Conservation (phyloP, 2,329 filamentous ascomycete genomes). For the Juglanconis sp. region DNA sequence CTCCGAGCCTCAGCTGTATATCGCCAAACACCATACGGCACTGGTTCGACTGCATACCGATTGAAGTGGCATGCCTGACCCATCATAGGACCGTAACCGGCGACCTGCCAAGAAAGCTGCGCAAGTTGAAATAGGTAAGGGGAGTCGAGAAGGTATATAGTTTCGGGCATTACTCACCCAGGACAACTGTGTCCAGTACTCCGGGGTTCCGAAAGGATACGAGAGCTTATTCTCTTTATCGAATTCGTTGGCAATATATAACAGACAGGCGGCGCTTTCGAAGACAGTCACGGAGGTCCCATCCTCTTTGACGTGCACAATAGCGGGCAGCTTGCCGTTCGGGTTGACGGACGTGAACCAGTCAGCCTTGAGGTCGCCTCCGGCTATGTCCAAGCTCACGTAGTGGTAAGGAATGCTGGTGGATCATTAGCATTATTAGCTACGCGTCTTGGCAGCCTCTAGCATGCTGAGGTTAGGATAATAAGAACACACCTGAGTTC, state of each 20-base stretch:
- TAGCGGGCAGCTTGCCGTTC: slow-evolving; percentile 23
- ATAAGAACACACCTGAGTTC: slow-evolving; percentile 21
- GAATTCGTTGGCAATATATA: slow-evolving; percentile 24
- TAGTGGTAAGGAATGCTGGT: slow-evolving; percentile 22
- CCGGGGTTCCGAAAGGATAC: slow-evolving; percentile 20
- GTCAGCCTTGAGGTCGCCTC: slow-evolving; percentile 18
- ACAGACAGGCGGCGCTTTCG: slow-evolving; percentile 25
- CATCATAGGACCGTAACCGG: slow-evolving; percentile 22
- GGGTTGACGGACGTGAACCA: slow-evolving; percentile 25
- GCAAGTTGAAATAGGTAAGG: not conserved
- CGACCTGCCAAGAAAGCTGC: slow-evolving; percentile 24
- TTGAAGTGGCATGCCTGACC: slow-evolving; percentile 23
- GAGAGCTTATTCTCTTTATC: slow-evolving; percentile 24
- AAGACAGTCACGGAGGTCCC: slow-evolving; percentile 23
- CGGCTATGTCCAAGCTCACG: slow-evolving; percentile 19
- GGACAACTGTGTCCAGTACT: slow-evolving; percentile 24
- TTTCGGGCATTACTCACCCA: slow-evolving; percentile 15
- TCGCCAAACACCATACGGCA: slow-evolving; percentile 20
- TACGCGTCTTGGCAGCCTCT: no score
- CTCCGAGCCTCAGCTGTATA: slow-evolving; percentile 20
- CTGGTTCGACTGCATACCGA: slow-evolving; percentile 21
- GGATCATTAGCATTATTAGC: not conserved
- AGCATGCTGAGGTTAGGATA: not conserved
- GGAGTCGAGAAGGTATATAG: no score
- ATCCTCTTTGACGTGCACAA: slow-evolving; percentile 25